Base-by-base conservation (phyloP, 768 basidiomycete species). In the Hemileccinum rubropunctum region DNA sequence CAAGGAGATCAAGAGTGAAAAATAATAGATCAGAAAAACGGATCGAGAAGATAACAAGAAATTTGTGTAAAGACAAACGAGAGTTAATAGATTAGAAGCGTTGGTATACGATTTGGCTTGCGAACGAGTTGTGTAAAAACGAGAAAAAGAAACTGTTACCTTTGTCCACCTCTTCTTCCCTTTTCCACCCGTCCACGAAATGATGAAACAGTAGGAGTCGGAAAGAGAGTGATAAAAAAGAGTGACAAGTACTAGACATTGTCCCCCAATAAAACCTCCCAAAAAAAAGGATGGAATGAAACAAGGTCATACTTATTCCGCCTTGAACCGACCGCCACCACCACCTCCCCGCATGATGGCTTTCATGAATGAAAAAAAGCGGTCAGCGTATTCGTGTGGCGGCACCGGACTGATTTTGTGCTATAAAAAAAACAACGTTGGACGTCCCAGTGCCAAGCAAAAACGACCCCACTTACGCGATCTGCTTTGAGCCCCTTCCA, bases 361-460 rank as follows among this genome's bases (percentile, higher is more conserved):
- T 64, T 82, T 84, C 84, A 94, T 86, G 59, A 94, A 94, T 21
- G 75, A 51, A 68, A 90, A 85, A 77, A 99, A 98, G 39, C 97
- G 82, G 33, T 90, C 82, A 4, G 83, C 87, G 64, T 99, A 98
- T 58, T 95, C 90, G 7, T 70, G 58, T 0, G 97, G 93, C 3
- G 87, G 86, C 2, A 98, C 91, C 6, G 95, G 91, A 45, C 91
- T 95, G 58, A 98, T 98, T 65, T 90, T 95, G 63, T 94, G 91
- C 93, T 97, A 58, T 10, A 55, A 15, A 14, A 56, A 50, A 20
- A 44, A 18, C 0, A 18, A 10, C 42, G 41, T 52, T 17, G 21
- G 27, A 27, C 40, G 45, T 21, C 45, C 54, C n/a, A n/a, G 48
- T 3, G 15, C 23, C 17, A 28, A 9, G 32, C 13, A 26, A 13